These are phyloP conservation scores for Ilex paraguariensis DNA, from an alignment of 305 asterid genomes.

Conservation along the genomic window DNA sequence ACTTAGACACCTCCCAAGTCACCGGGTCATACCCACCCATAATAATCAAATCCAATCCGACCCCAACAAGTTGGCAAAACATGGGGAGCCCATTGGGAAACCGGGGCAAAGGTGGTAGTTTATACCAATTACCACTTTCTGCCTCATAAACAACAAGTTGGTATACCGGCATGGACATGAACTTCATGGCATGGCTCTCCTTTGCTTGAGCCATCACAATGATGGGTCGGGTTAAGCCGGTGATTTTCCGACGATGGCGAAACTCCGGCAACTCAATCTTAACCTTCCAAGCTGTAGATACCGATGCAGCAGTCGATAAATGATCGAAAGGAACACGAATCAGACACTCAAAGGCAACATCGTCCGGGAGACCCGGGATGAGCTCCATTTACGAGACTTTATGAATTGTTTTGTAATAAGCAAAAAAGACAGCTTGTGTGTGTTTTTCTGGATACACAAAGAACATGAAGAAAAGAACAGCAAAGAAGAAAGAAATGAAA, in stretches of 20 bases:
- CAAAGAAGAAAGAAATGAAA: too few relatives aligned
- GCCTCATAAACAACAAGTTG: constrained; percentile 59
- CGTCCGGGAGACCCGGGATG: constrained; percentile 57
- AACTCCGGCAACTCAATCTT: constrained; percentile 50
- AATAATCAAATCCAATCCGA: constrained; percentile 55
- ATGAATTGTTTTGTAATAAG: too few relatives aligned
- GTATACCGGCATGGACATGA: constrained; percentile 31
- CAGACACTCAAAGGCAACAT: constrained; percentile 56
- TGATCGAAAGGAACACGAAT: constrained; percentile 37
- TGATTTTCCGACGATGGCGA: constrained; percentile 43
- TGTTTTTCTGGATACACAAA: too few relatives aligned
- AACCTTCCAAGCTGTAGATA: constrained; percentile 48
- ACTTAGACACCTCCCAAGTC: constrained; percentile 45
- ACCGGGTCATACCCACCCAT: constrained; percentile 74
- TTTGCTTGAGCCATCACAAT: constrained; percentile 51
- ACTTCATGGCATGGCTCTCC: constrained; percentile 17
- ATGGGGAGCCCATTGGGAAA: constrained; percentile 55
- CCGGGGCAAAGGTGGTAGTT: constrained; percentile 50
- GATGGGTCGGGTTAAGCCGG: constrained; percentile 37
- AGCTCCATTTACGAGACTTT: constrained; percentile 32
- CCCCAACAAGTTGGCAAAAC: constrained; percentile 61
- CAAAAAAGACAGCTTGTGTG: too few relatives aligned
- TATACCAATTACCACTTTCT: constrained; percentile 54
- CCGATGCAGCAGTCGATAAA: constrained; percentile 49
- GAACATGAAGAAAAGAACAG: too few relatives aligned